Conservation (phyloP, 257 asterid genomes). For the Echium plantagineum region DNA sequence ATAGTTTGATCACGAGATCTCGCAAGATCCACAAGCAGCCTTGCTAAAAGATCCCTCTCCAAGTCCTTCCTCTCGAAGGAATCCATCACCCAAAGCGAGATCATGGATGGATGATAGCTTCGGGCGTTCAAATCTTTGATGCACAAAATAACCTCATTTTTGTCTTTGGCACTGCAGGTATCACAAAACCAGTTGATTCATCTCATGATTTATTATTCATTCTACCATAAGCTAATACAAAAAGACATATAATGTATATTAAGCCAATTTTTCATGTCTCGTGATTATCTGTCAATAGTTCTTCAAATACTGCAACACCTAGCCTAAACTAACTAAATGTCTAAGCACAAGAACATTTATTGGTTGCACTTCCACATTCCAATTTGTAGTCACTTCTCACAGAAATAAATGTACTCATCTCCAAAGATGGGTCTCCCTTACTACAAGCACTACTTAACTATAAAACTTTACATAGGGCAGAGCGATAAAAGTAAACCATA, state of each 20-base stretch:
- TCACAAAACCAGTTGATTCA: constrained; percentile 2
- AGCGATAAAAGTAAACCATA: too few species aligned
- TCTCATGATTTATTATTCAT: not conserved
- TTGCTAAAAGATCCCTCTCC: constrained; percentile 64
- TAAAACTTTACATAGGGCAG: too few species aligned
- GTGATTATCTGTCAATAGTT: not conserved
- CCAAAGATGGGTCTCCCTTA: not conserved
- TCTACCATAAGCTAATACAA: not conserved
- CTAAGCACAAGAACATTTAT: too few species aligned
- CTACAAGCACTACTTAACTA: not conserved
- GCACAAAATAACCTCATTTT: constrained; percentile 68
- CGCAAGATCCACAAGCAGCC: constrained; percentile 55
- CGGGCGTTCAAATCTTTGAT: constrained; percentile 72
- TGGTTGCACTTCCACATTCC: not conserved
- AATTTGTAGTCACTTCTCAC: not conserved
- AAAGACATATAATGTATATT: not conserved
- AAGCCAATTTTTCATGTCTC: not conserved
- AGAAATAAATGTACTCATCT: not conserved
- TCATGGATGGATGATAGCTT: constrained; percentile 68
- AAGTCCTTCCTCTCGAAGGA: constrained; percentile 85
- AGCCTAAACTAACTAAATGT: too few species aligned
- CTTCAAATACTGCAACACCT: not conserved
- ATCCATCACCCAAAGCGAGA: constrained; percentile 70
- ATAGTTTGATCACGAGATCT: constrained; percentile 38
- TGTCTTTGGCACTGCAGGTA: constrained; percentile 64